Percentiles rank a stretch among this genome's conserved stretches.
These are phyloP conservation scores for Bruguiera gymnorhiza DNA, from an alignment of 345 rosid genomes.

Conservation along the genomic window DNA sequence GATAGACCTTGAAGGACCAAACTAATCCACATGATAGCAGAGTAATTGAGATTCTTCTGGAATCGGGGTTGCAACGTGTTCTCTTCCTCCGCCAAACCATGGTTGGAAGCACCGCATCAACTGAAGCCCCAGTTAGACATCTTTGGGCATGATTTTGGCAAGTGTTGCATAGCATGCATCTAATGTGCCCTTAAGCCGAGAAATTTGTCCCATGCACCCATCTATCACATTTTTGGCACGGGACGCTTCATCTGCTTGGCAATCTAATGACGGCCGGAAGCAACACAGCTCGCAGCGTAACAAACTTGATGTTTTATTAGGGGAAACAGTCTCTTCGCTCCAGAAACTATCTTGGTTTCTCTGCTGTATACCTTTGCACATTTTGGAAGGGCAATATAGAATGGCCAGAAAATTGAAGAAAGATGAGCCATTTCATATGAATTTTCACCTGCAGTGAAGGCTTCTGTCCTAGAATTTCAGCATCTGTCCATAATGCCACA, in stretches of 20 bases:
- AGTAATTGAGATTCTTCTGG: no score
- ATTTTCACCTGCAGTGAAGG: slow-evolving; percentile 8
- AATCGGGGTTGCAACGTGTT: slow-evolving; percentile 25
- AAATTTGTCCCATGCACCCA: slow-evolving; percentile 77
- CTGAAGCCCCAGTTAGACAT: slow-evolving; percentile 50
- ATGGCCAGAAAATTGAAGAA: not conserved
- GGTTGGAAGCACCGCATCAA: slow-evolving; percentile 38
- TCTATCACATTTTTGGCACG: slow-evolving; percentile 62
- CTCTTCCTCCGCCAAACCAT: slow-evolving; percentile 26
- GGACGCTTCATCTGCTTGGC: slow-evolving; percentile 81
- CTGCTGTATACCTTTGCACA: slow-evolving; percentile 49
- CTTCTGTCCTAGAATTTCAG: slow-evolving; percentile 13
- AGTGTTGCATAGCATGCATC: slow-evolving; percentile 59
- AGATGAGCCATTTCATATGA: not conserved
- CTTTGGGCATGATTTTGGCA: slow-evolving; percentile 60
- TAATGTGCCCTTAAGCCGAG: slow-evolving; percentile 63
- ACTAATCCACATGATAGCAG: no score
- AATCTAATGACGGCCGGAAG: slow-evolving; percentile 48
- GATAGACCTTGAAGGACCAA: not conserved
- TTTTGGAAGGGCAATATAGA: slow-evolving; percentile 12
- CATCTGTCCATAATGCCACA: slow-evolving; percentile 23
- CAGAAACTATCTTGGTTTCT: slow-evolving; percentile 19
- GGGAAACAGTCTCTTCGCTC: slow-evolving; percentile 11
- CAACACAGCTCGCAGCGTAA: slow-evolving; percentile 64
- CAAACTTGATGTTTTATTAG: slow-evolving; percentile 7